Evolutionary conservation across 768 basidiomycete genomes (phyloP), one percentile per base, ranked within the genome.

Genomic region (Tulasnella calospora): DNA sequence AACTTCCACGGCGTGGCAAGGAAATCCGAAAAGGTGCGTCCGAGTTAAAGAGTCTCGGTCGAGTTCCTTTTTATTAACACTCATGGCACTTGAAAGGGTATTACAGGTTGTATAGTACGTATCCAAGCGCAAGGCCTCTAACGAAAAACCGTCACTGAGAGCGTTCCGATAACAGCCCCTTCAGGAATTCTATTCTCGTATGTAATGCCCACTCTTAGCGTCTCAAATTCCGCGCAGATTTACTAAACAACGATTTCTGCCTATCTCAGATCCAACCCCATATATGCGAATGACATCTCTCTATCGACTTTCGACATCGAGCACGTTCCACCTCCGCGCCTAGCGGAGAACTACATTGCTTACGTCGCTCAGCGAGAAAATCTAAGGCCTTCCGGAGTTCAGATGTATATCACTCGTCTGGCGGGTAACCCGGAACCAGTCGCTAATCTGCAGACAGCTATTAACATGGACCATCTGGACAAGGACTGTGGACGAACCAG

Each of bases 281-380:
- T 67, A 27, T 67, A 15, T 13, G 10, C 4, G 33, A 67, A 67
- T 27, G 61, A 67, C 13, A 27, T 35, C 15, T 67, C 61, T 23
- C 13, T 67, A 67, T 75, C 74, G n/a, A 69, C 51, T 10, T 47
- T 75, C 51, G 36, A 75, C 46, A 27, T 46, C 23, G 74, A 75
- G 74, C 74, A 75, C 55, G 55, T 75, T 1, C 74, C 74, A 38
- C 74, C 74, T n/a, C 74, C 74, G 5, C 74, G 51, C 21, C 41
- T n/a, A n/a, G 74, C 74, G 21, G 19, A 23, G n/a, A 46, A 75
- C 19, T 75, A 75, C 47, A 75, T 75, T 0, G 74, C 44, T 41
- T 75, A 57, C 55, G 40, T 75, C 55, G 19, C 40, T 19, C 44
- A 75, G 19, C 44, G 74, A 27, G 74, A 75, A 19, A 7, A 33